Base-by-base conservation (phyloP, 768 basidiomycete species). In the Kwoniella shandongensis region DNA sequence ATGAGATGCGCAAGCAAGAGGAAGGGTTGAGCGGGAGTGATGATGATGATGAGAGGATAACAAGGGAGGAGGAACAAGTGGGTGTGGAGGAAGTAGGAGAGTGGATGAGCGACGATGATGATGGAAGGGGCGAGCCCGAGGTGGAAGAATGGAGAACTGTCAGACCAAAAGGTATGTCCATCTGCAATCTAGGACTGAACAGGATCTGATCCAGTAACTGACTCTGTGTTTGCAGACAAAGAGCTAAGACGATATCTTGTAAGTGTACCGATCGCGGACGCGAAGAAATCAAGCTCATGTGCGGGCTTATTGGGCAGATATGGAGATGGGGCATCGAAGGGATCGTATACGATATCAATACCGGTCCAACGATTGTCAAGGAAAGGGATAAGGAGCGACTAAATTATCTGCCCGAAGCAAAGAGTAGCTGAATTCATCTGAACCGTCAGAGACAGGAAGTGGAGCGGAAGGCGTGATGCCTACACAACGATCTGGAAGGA, bases 301-400 rank as follows among this genome's bases (percentile, higher is more conserved):
- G n/a, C n/a, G n/a, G n/a, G 32, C 32, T 13, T 13, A 32, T 32
- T 32, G 32, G 15, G 22, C 42, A 88, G 87, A 83, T 80, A 57
- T 88, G 86, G 87, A 84, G 83, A 70, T 88, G 87, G 87, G 86
- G 86, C 1, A 78, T 79, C 30, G 76, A 79, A 29, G 83, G 84
- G 17, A 72, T 72, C 40, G 50, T 32, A 10, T 72, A 69, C 47
- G 67, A 69, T 52, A 60, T 69, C 25, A 20, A 51, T 25, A 54
- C 32, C 11, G 70, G 70, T 10, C 70, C 70, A 23, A 47, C 18
- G 15, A 63, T 72, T 13, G 51, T 47, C 2, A 22, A 48, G 39
- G 54, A 57, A 17, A 23, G 58, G n/a, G 68, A 70, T 47, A 39
- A 54, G 41, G 11, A 45, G 18, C 42, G 68, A 25, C 26, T 56